A percentile compares a stretch with the other conserved stretches of the same genome.
Conservation (phyloP, 176 grass and related monocot species). For the Coix lacrymajobi region DNA sequence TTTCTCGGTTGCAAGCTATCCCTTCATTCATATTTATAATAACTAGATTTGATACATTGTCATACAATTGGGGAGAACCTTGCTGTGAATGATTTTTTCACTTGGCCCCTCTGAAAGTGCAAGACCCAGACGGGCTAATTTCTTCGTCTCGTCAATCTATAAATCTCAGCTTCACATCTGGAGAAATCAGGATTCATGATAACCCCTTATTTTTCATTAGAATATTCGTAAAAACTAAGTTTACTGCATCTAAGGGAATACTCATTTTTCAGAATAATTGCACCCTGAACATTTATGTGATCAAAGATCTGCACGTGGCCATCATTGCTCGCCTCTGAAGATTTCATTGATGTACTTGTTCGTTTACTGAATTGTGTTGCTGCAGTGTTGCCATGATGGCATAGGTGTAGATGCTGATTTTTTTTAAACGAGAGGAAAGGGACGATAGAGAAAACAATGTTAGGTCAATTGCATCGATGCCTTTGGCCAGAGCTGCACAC, state of each 20-base stretch:
- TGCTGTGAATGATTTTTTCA: background rate
- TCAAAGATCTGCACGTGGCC: background rate
- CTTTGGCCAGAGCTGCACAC: background rate
- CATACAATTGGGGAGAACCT: background rate
- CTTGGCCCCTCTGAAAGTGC: background rate
- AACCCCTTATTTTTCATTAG: background rate
- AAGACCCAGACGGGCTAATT: background rate
- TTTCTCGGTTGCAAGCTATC: background rate
- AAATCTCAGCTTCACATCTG: background rate
- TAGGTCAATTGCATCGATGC: background rate
- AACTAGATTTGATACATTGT: constrained; percentile 17
- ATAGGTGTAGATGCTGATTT: background rate
- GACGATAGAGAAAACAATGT: background rate
- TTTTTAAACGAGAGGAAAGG: background rate
- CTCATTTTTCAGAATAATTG: background rate
- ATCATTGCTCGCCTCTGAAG: background rate
- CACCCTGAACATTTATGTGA: background rate
- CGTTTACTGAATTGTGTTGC: background rate
- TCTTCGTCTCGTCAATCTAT: background rate
- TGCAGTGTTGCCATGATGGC: background rate
- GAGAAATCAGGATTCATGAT: background rate
- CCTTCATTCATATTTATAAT: background rate
- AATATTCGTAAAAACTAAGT: constrained; percentile 14
- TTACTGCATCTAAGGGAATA: background rate
- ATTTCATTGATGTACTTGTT: background rate